Conservation (phyloP, 73 alveolate genomes). For the Effrenium voratum region DNA sequence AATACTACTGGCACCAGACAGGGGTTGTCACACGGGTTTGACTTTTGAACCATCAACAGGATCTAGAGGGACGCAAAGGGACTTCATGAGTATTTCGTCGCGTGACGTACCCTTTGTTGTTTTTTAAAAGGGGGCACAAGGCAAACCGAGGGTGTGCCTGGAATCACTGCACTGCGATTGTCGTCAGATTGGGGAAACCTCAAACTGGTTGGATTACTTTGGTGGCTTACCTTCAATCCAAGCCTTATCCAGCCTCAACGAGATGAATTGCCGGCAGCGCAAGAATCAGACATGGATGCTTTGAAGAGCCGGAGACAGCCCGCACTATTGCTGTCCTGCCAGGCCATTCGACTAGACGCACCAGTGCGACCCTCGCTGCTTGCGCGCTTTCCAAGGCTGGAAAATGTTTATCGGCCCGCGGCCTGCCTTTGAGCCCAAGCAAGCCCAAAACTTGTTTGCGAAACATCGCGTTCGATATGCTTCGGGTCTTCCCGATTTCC, state of each 20-base stretch:
- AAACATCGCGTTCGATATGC: neutral
- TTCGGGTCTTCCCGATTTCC: neutral
- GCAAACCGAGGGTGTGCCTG: neutral
- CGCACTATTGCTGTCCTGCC: neutral
- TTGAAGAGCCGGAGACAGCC: no score
- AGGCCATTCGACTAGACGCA: neutral
- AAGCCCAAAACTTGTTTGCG: neutral
- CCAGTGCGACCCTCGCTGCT: neutral
- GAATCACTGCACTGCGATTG: neutral
- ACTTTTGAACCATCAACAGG: no score
- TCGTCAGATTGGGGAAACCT: neutral
- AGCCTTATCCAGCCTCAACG: neutral
- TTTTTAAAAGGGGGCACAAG: no score
- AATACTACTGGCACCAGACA: no score
- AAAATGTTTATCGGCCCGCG: neutral
- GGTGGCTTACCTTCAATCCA: neutral
- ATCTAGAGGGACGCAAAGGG: no score
- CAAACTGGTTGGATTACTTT: neutral
- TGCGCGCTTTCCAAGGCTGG: slow-evolving; percentile 34
- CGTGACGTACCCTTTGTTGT: no score
- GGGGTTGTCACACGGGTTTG: no score
- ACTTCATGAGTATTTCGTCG: no score
- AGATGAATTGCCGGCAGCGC: neutral
- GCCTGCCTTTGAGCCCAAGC: neutral
- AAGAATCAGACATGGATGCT: neutral